Conservation (phyloP, 768 basidiomycete genomes). For the Amyloporia xantha region DNA sequence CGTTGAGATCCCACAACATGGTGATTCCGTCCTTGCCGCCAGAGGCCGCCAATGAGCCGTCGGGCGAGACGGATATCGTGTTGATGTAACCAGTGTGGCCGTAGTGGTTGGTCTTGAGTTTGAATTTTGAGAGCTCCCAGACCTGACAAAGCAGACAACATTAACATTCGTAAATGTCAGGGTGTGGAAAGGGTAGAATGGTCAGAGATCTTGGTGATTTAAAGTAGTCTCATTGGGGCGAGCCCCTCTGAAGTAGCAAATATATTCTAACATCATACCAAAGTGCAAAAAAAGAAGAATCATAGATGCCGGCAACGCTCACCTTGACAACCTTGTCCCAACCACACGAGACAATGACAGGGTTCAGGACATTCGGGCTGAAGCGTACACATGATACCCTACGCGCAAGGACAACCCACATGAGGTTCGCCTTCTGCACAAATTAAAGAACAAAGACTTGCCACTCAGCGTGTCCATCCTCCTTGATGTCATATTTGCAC, state of each 20-base stretch:
- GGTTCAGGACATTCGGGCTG: conserved; percentile 95
- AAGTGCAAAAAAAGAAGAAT: neutral
- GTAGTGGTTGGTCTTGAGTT: conserved; percentile 99
- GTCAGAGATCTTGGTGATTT: conserved; percentile 31
- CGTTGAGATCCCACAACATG: conserved; percentile 99
- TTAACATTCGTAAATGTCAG: neutral
- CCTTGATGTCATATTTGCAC: conserved; percentile 99
- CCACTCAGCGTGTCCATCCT: conserved; percentile 98
- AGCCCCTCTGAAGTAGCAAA: conserved; percentile 30
- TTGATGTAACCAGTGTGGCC: conserved; percentile 99
- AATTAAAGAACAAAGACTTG: conserved; percentile 19
- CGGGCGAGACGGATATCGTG: conserved; percentile 96
- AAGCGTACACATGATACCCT: conserved; percentile 99
- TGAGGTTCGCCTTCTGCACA: neutral
- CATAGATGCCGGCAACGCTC: conserved; percentile 23
- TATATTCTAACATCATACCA: conserved; percentile 25
- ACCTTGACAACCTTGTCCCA: conserved; percentile 99
- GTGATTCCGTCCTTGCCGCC: conserved; percentile 99
- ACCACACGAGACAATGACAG: conserved; percentile 97
- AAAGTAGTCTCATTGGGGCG: conserved; percentile 26
- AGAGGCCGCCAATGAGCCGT: conserved; percentile 97
- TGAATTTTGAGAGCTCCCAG: conserved; percentile 99
- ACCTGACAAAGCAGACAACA: conserved; percentile 48
- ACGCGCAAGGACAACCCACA: no score
- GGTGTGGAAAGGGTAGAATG: conserved; percentile 4